Conservation (phyloP, 345 rosid species). For the Firmiana major region DNA sequence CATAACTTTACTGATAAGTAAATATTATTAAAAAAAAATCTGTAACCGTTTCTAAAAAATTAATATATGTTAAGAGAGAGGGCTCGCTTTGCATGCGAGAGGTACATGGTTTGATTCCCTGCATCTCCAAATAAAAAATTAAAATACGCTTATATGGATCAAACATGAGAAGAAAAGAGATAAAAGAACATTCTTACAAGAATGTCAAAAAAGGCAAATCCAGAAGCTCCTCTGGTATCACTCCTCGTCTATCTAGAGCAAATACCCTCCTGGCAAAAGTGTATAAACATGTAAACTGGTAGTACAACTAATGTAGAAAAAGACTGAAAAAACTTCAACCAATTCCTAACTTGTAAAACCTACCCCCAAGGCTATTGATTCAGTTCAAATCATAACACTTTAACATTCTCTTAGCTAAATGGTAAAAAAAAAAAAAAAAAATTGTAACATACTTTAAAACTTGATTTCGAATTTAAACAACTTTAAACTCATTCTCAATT, state of each 20-base stretch:
- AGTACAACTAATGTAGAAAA: too few species aligned
- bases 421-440: too few species aligned
- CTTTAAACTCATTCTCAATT: too few species aligned
- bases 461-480: too few species aligned
- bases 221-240: conserved; percentile 32
- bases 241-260: conserved; percentile 19
- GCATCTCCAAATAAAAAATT: too few species aligned
- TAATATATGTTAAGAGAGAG: too few species aligned
- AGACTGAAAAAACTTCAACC: too few species aligned
- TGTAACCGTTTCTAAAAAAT: neutral
- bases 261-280: conserved; percentile 26
- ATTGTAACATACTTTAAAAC: too few species aligned
- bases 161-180: neutral
- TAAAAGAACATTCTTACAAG: neutral
- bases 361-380: neutral
- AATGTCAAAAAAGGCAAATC: conserved; percentile 18
- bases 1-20: neutral
- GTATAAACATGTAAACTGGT: neutral
- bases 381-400: neutral
- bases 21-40: neutral
- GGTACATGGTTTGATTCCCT: conserved; percentile 2
- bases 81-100: conserved; percentile 79
- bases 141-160: neutral
- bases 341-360: neutral
- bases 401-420: too few species aligned